Conservation (phyloP, 768 basidiomycete genomes). For the Lenzites betulinus region DNA sequence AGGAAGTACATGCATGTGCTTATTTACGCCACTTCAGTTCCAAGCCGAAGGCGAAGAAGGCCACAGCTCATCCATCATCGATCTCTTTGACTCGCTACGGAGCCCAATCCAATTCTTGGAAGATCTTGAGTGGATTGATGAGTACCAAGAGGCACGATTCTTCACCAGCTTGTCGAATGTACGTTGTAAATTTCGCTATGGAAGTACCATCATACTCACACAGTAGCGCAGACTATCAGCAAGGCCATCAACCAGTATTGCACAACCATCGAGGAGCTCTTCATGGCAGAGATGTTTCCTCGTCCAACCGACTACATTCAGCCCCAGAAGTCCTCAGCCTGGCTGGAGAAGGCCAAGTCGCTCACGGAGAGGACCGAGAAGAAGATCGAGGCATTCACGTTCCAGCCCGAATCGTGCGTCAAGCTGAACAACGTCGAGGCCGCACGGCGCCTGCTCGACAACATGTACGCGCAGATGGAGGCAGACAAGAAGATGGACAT, state of each 20-base stretch:
- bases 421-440: slow-evolving; percentile 98
- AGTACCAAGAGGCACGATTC: slow-evolving; percentile 86
- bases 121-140: slow-evolving; percentile 91
- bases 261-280: slow-evolving; percentile 80
- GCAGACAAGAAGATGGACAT: slow-evolving; percentile 82
- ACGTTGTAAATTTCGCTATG: slow-evolving; percentile 13
- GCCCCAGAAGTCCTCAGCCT: slow-evolving; percentile 84
- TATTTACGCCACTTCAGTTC: slow-evolving; percentile 47
- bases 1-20: background rate
- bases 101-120: slow-evolving; percentile 88
- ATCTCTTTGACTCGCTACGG: slow-evolving; percentile 91
- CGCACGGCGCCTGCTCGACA: slow-evolving; percentile 87
- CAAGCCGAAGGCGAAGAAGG: slow-evolving; percentile 78
- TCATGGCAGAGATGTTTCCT: slow-evolving; percentile 95
- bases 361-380: slow-evolving; percentile 80
- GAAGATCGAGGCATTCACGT: slow-evolving; percentile 94
- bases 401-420: slow-evolving; percentile 90
- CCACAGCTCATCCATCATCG: slow-evolving; percentile 96
- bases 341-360: slow-evolving; percentile 84
- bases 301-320: slow-evolving; percentile 76
- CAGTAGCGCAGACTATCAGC: slow-evolving; percentile 69
- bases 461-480: slow-evolving; percentile 90
- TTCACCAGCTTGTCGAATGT: slow-evolving; percentile 90
- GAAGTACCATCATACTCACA: background rate
- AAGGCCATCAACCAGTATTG: slow-evolving; percentile 94